A percentile compares a stretch with the other conserved stretches of the same genome.
These are phyloP conservation scores for Tolypocladium amazonense DNA, from an alignment of 2,329 filamentous ascomycete species.

Conservation along the genomic window DNA sequence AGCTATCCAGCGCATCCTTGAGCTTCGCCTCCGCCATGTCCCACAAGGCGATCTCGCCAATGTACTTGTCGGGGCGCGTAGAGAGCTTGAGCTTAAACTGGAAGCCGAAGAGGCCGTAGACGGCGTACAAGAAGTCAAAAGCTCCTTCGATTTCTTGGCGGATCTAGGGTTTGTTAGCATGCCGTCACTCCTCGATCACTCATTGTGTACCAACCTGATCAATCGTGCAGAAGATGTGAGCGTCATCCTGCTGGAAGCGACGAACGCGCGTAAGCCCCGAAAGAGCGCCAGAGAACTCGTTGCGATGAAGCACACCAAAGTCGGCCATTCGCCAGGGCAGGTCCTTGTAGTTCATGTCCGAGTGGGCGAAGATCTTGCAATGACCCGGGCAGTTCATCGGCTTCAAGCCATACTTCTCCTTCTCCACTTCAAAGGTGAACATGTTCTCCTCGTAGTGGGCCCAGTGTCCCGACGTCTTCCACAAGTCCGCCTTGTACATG, in stretches of 20 bases:
- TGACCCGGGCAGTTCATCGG: constrained; percentile 99
- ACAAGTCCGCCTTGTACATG: constrained; percentile 88
- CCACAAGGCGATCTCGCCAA: constrained; percentile 83
- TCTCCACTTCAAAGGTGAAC: constrained; percentile 66
- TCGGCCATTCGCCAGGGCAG: constrained; percentile 88
- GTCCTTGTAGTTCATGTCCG: constrained; percentile 73
- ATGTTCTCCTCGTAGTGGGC: constrained; percentile 80
- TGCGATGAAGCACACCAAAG: constrained; percentile 90
- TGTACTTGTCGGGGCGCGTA: constrained; percentile 77
- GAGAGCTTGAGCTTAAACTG: constrained; percentile 92
- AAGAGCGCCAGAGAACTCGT: constrained; percentile 87
- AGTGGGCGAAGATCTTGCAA: constrained; percentile 76
- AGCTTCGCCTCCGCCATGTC: constrained; percentile 76
- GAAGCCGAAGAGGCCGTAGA: constrained; percentile 52
- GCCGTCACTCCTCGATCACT: not conserved
- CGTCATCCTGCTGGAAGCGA: constrained; percentile 92
- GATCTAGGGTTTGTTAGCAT: constrained; percentile 14
- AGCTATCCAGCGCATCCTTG: constrained; percentile 67
- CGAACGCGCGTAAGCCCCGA: constrained; percentile 85
- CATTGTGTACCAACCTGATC: constrained; percentile 17
- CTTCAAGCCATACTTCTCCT: constrained; percentile 64
- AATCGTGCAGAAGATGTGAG: constrained; percentile 76
- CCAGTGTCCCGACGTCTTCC: constrained; percentile 96
- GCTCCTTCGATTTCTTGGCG: constrained; percentile 54
- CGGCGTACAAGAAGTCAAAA: constrained; percentile 75